Evolutionary conservation across 106 monocot species (phyloP).

Genomic region (Dactylorhiza incarnata): DNA sequence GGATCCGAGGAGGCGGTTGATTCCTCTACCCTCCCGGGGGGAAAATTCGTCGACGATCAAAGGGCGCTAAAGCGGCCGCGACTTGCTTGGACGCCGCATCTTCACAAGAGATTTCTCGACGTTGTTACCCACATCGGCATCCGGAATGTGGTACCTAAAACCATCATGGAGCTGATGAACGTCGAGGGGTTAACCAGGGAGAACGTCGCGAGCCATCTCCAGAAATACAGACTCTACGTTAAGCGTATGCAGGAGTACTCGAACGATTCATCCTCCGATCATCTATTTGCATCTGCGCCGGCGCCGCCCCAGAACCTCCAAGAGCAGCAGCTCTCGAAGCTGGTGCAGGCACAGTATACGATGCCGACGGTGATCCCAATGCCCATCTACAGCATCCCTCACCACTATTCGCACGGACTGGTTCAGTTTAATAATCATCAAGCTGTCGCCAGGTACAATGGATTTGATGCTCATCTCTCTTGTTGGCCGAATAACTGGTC

Average conservation of each 20-base stretch:
- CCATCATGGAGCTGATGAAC: constrained; percentile 56
- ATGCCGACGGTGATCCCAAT: constrained; percentile 29
- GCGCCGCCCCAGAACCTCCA: constrained; percentile 8
- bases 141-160: constrained; percentile 43
- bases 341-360: constrained; percentile 19
- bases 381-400: constrained; percentile 23
- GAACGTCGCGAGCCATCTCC: constrained; percentile 51
- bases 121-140: constrained; percentile 42
- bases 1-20: constrained; percentile 5
- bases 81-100: constrained; percentile 50
- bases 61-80: constrained; percentile 25
- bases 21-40: neutral
- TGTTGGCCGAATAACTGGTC: constrained; percentile 27
- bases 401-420: constrained; percentile 17
- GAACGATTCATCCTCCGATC: constrained; percentile 26
- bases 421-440: constrained; percentile 22
- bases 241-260: constrained; percentile 25
- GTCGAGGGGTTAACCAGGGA: constrained; percentile 51
- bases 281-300: constrained; percentile 28
- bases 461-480: constrained; percentile 18
- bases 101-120: constrained; percentile 53
- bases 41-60: constrained; percentile 13
- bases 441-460: constrained; percentile 9
- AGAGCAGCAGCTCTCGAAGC: constrained; percentile 2
- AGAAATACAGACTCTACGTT: constrained; percentile 45